phyloP scores from a whole-genome alignment of 257 asterid species.

The Lithospermum erythrorhizon region DNA sequence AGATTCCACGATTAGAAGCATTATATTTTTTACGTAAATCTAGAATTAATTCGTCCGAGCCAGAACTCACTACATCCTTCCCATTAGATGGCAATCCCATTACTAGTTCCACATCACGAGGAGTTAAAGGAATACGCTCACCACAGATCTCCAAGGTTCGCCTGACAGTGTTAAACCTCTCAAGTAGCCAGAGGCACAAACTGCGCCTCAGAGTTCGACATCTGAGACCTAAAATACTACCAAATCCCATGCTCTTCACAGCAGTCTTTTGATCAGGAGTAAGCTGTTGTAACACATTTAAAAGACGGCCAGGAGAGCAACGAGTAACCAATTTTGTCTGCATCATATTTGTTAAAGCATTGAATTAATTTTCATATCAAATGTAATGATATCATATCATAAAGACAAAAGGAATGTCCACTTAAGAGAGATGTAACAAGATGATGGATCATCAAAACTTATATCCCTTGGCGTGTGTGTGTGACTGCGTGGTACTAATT shows the following conservation, averaged over 20 bases:
- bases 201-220: conserved; percentile 93
- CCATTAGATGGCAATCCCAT: conserved; percentile 92
- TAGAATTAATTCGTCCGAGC: conserved; percentile 76
- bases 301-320: conserved; percentile 94
- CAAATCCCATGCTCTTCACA: conserved; percentile 93
- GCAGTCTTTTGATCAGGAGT: conserved; percentile 77
- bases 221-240: conserved; percentile 86
- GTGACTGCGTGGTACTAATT: no score
- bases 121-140: conserved; percentile 84
- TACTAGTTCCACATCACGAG: conserved; percentile 89
- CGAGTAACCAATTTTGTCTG: conserved; percentile 95
- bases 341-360: conserved; percentile 14
- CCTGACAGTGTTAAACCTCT: conserved; percentile 73
- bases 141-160: conserved; percentile 91
- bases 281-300: conserved; percentile 72
- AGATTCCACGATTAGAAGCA: conserved; percentile 93
- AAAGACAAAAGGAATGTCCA: not conserved
- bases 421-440: not conserved
- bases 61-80: conserved; percentile 90
- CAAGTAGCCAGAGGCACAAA: conserved; percentile 89
- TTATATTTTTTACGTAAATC: conserved; percentile 77
- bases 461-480: no score
- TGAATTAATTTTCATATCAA: not conserved
- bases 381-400: not conserved
- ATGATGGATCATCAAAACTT: not conserved